phyloP scores from a whole-genome alignment of 1,284 basidiomycete genomes.

The Salmacisia buchloeana region DNA sequence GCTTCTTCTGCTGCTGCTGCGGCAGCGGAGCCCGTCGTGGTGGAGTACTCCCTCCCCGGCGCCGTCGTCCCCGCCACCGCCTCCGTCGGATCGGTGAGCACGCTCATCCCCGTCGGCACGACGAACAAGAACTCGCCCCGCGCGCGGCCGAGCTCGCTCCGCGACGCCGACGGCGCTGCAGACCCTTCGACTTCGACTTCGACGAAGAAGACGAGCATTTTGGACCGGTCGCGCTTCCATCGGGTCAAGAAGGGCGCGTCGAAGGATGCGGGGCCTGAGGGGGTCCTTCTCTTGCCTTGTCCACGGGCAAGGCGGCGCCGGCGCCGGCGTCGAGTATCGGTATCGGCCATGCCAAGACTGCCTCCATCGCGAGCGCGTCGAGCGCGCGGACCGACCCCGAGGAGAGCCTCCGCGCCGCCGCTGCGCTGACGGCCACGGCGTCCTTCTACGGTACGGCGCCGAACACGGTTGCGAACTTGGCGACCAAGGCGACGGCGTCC shows the following conservation, averaged over 20 bases:
- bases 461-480: not conserved
- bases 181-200: conserved; percentile 3
- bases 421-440: not conserved
- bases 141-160: not conserved
- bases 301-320: too few relatives aligned
- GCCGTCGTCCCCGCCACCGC: not conserved
- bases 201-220: conserved; percentile 16
- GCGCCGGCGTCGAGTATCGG: too few relatives aligned
- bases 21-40: not conserved
- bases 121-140: too few relatives aligned
- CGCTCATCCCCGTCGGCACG: not conserved
- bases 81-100: not conserved
- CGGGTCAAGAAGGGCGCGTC: not conserved
- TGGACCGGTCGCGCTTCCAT: conserved; percentile 27
- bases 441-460: not conserved
- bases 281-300: not conserved
- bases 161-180: not conserved
- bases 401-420: not conserved
- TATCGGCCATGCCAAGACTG: not conserved
- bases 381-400: not conserved
- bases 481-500: not conserved
- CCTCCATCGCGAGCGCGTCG: not conserved
- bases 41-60: not conserved
- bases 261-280: not conserved
- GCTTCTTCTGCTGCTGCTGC: not conserved